phyloP scores from a whole-genome alignment of 2,329 filamentous ascomycete genomes.

The Ophiostoma populinum region DNA sequence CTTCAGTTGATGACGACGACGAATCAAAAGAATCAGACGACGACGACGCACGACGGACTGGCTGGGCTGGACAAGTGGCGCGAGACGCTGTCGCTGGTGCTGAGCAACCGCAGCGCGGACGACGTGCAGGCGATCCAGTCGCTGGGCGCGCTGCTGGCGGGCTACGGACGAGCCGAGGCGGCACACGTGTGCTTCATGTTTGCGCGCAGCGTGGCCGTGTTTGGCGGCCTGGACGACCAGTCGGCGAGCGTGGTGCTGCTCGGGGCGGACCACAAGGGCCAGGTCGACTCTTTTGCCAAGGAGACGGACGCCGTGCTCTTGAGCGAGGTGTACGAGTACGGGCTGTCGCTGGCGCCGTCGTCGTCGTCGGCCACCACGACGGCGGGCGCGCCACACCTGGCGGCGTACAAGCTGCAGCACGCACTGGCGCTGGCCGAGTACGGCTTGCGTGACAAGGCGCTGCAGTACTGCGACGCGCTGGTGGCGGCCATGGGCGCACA shows the following conservation, averaged over 20 bases:
- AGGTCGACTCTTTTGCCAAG: slow-evolving; percentile 53
- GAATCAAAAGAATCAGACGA: no score
- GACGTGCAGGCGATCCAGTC: slow-evolving; percentile 64
- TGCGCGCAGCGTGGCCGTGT: slow-evolving; percentile 49
- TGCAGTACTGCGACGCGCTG: slow-evolving; percentile 84
- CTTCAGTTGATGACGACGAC: slow-evolving; percentile 79
- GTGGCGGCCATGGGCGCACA: slow-evolving; percentile 57
- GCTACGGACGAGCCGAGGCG: slow-evolving; percentile 79
- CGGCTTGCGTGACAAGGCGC: slow-evolving; percentile 64
- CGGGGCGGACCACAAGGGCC: slow-evolving; percentile 62
- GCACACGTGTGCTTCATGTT: slow-evolving; percentile 92
- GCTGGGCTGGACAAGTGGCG: slow-evolving; percentile 87
- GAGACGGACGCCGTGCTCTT: slow-evolving; percentile 79
- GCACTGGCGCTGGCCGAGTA: slow-evolving; percentile 70
- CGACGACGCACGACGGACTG: slow-evolving; percentile 47
- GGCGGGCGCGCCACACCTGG: slow-evolving; percentile 42
- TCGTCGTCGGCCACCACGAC: slow-evolving; percentile 15
- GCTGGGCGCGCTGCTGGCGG: slow-evolving; percentile 63
- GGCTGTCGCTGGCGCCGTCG: slow-evolving; percentile 50
- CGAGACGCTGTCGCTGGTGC: slow-evolving; percentile 69
- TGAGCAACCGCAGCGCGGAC: slow-evolving; percentile 72
- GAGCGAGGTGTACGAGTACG: slow-evolving; percentile 94
- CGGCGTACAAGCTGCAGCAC: slow-evolving; percentile 82
- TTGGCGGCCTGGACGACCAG: slow-evolving; percentile 71
- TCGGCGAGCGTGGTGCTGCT: slow-evolving; percentile 59